phyloP scores from a whole-genome alignment of 495 filamentous ascomycete species.

The Penicillium psychrofluorescens region DNA sequence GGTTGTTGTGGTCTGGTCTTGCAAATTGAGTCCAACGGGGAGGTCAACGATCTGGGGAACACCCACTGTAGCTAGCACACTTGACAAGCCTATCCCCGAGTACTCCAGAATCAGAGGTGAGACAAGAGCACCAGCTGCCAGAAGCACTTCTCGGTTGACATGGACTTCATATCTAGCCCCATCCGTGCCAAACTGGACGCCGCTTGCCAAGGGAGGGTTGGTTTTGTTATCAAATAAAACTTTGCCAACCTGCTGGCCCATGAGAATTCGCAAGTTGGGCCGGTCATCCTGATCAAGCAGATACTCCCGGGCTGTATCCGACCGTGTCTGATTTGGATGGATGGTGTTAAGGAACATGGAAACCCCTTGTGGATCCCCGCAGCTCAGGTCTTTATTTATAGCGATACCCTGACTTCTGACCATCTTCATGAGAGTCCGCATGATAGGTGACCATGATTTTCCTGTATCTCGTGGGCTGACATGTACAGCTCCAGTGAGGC shows the following conservation, averaged over 20 bases:
- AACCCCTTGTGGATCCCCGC: constrained; percentile 18
- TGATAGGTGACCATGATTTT: constrained; percentile 11
- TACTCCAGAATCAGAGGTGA: constrained; percentile 44
- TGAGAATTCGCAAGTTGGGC: constrained; percentile 38
- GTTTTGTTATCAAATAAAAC: constrained; percentile 23
- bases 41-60: constrained; percentile 45
- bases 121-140: constrained; percentile 48
- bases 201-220: constrained; percentile 8
- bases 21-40: constrained; percentile 42
- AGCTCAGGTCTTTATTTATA: constrained; percentile 13
- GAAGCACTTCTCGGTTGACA: constrained; percentile 43
- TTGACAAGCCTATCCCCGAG: constrained; percentile 34
- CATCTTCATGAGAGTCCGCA: constrained; percentile 16
- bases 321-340: constrained; percentile 12
- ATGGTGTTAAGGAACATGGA: constrained; percentile 22
- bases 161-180: constrained; percentile 20
- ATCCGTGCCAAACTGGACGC: constrained; percentile 31
- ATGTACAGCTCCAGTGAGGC: constrained; percentile 18
- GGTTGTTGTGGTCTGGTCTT: constrained; percentile 31
- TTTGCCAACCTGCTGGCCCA: constrained; percentile 36
- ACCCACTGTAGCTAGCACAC: constrained; percentile 34
- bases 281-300: constrained; percentile 35
- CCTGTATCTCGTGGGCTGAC: constrained; percentile 14
- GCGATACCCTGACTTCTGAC: constrained; percentile 6
- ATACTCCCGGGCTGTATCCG: constrained; percentile 43